Percentiles rank a stretch among this genome's conserved stretches.
These are phyloP conservation scores for Paraconiothyrium brasiliense DNA, from an alignment of 2,329 filamentous ascomycete species.

Conservation along the genomic window DNA sequence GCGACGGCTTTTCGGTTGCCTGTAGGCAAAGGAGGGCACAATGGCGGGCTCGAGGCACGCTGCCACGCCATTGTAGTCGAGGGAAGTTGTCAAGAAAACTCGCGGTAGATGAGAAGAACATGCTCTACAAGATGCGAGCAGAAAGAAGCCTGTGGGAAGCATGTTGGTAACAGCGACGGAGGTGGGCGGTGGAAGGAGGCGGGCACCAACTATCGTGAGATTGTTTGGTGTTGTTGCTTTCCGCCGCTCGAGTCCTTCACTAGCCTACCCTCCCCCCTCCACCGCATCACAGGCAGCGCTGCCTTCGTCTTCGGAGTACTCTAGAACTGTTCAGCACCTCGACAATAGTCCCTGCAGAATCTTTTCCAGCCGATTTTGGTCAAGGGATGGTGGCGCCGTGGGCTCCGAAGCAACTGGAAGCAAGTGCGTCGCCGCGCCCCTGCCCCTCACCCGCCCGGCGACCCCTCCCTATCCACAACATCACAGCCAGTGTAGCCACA, in stretches of 20 bases:
- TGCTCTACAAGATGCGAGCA: neutral
- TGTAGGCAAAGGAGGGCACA: neutral
- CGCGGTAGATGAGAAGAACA: neutral
- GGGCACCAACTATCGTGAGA: constrained; percentile 9
- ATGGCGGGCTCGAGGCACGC: neutral
- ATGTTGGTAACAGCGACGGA: neutral
- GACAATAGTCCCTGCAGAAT: neutral
- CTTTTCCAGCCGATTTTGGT: neutral
- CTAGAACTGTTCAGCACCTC: neutral
- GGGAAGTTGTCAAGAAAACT: neutral
- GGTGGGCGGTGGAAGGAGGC: neutral
- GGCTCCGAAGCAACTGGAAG: neutral
- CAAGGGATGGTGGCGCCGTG: neutral
- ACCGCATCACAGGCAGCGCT: neutral
- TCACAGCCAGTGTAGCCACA: neutral
- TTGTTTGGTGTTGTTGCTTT: constrained; percentile 11
- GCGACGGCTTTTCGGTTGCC: neutral
- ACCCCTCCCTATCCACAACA: neutral
- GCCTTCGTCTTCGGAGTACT: neutral
- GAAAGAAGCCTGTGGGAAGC: neutral
- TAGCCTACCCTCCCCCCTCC: neutral
- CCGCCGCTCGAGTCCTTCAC: constrained; percentile 9
- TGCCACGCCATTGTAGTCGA: neutral
- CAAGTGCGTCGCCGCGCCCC: neutral
- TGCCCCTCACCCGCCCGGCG: neutral